A percentile compares a stretch with the other conserved stretches of the same genome.
phyloP scores from a whole-genome alignment of 345 rosid genomes.

The Geranium rotundifolium region DNA sequence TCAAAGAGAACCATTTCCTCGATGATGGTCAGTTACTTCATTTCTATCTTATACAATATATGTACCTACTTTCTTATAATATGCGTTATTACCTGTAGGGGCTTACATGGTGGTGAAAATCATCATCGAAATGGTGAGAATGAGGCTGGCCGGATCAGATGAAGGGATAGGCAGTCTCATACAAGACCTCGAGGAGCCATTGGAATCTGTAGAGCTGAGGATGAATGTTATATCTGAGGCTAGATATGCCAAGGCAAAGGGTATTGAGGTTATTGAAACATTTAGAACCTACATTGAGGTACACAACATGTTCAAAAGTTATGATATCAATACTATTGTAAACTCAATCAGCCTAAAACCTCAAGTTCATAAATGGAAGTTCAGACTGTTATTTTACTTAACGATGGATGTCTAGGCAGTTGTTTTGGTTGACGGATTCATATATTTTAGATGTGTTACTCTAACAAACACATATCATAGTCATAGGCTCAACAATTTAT shows the following conservation, averaged over 20 bases:
- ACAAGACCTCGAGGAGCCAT: conserved; percentile 64
- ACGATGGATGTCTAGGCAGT: too few species aligned
- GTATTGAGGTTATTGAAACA: conserved; percentile 58
- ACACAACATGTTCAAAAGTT: neutral
- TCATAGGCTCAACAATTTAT: too few species aligned
- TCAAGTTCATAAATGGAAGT: too few species aligned
- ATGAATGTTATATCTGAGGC: conserved; percentile 64
- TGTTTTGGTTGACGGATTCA: too few species aligned
- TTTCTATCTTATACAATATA: neutral
- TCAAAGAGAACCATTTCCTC: conserved; percentile 78
- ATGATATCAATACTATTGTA: too few species aligned
- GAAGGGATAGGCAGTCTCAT: conserved; percentile 72
- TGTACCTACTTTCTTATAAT: neutral
- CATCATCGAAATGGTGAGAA: conserved; percentile 75
- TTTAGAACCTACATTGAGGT: conserved; percentile 62
- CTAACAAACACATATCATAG: too few species aligned
- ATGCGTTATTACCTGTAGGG: conserved; percentile 23
- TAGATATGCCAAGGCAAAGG: conserved; percentile 62
- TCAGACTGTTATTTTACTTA: too few species aligned
- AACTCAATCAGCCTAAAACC: too few species aligned
- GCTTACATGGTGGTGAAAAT: conserved; percentile 93
- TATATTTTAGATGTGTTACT: too few species aligned
- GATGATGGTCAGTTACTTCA: conserved; percentile 52
- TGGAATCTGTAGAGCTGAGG: conserved; percentile 53
- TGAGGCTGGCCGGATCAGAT: conserved; percentile 52